Conservation (phyloP, 768 basidiomycete genomes). For the Mrakia hoshinonis region DNA sequence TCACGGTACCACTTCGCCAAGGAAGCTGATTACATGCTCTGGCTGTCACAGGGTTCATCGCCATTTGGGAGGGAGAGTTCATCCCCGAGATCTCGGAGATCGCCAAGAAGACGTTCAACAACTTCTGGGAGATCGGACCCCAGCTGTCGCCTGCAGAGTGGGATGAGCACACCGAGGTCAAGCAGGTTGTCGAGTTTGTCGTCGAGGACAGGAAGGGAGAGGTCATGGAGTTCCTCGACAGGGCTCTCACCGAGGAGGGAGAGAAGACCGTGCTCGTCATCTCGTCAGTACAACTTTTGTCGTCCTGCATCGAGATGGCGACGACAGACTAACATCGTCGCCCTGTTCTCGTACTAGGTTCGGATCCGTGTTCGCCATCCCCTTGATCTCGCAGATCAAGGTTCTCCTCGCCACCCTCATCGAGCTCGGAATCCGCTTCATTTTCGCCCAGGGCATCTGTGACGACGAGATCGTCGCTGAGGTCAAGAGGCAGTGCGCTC, state of each 20-base stretch:
- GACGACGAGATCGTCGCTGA: background rate
- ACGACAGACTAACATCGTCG: background rate
- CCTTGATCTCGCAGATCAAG: background rate
- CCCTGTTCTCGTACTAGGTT: background rate
- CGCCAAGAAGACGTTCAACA: background rate
- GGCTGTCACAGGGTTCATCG: background rate
- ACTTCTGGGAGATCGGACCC: conserved; percentile 1
- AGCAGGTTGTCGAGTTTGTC: background rate
- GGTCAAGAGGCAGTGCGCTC: background rate
- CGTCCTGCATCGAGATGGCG: background rate
- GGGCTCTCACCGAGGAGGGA: background rate
- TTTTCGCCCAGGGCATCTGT: background rate
- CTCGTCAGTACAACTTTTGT: background rate
- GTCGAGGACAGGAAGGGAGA: background rate
- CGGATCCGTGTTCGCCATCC: background rate
- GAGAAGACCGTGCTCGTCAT: background rate
- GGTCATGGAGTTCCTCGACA: background rate
- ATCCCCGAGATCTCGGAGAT: background rate
- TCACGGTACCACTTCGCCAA: too few species aligned
- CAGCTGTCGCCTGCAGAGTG: background rate
- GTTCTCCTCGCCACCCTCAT: background rate
- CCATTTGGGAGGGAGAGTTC: background rate
- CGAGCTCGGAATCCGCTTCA: background rate
- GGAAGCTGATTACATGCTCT: too few species aligned
- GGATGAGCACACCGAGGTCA: too few species aligned